Conservation (phyloP, 2,329 filamentous ascomycete species). For the Paecilomyces variotii region DNA sequence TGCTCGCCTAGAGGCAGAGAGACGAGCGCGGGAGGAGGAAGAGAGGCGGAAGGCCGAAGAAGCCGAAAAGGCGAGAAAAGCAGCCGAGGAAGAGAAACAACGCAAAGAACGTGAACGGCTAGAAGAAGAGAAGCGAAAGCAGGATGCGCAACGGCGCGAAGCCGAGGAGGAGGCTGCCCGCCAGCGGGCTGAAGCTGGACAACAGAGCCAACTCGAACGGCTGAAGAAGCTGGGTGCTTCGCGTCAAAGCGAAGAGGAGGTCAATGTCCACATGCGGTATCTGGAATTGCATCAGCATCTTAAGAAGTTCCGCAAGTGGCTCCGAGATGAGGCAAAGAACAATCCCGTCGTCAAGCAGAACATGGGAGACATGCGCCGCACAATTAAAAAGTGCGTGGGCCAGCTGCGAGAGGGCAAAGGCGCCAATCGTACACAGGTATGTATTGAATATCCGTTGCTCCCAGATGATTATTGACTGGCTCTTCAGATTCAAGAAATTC, state of each 20-base stretch:
- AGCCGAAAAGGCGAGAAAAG: conserved; percentile 33
- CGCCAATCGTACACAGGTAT: conserved; percentile 52
- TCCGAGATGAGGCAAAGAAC: conserved; percentile 48
- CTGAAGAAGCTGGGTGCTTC: conserved; percentile 20
- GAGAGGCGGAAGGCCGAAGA: conserved; percentile 24
- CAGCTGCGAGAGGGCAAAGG: conserved; percentile 58
- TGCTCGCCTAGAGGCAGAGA: conserved; percentile 31
- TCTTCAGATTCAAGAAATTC: conserved; percentile 37
- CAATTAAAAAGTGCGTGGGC: conserved; percentile 63
- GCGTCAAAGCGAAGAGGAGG: conserved; percentile 25
- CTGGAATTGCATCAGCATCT: conserved; percentile 58
- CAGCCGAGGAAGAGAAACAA: conserved; percentile 24
- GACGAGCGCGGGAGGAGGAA: conserved; percentile 36
- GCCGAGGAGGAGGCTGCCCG: conserved; percentile 20
- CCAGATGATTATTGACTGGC: conserved; percentile 5
- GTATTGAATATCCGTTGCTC: conserved; percentile 12
- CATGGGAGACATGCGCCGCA: conserved; percentile 63
- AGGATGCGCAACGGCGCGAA: conserved; percentile 21
- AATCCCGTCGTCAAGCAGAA: conserved; percentile 54
- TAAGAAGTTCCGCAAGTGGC: conserved; percentile 50
- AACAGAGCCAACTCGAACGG: conserved; percentile 21
- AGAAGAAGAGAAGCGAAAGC: conserved; percentile 25
- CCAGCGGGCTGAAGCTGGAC: conserved; percentile 13
- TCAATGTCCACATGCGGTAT: conserved; percentile 42
- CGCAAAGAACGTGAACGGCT: conserved; percentile 24